These are phyloP conservation scores for Venturia effusa DNA, from an alignment of 2,329 filamentous ascomycete genomes.

Conservation along the genomic window DNA sequence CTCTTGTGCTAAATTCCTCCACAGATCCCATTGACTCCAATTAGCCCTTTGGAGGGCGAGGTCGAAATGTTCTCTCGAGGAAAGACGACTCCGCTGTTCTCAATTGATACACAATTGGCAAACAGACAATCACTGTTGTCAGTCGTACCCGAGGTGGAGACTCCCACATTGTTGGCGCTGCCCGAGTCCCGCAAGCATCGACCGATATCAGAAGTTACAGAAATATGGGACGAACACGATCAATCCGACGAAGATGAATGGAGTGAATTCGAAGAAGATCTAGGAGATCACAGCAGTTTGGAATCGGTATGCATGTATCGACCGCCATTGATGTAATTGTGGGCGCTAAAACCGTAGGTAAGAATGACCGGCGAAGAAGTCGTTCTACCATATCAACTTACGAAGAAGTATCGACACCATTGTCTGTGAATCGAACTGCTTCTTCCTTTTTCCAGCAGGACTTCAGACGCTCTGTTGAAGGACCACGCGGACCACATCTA, in stretches of 20 bases:
- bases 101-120: constrained; percentile 19
- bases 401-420: constrained; percentile 72
- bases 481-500: constrained; percentile 75
- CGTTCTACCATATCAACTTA: constrained; percentile 80
- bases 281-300: constrained; percentile 47
- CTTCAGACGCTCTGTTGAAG: constrained; percentile 55
- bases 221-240: constrained; percentile 67
- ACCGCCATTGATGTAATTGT: neutral
- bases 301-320: neutral
- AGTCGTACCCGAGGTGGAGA: constrained; percentile 10
- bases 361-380: constrained; percentile 55
- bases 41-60: constrained; percentile 31
- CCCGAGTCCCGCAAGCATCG: constrained; percentile 30
- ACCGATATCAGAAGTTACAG: constrained; percentile 61
- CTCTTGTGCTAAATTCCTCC: neutral
- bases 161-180: constrained; percentile 1
- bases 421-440: constrained; percentile 44
- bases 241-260: constrained; percentile 30
- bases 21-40: constrained; percentile 30
- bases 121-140: constrained; percentile 6
- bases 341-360: constrained; percentile 8
- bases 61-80: constrained; percentile 40
- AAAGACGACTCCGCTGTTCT: constrained; percentile 48
- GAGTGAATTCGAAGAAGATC: constrained; percentile 40
- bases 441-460: constrained; percentile 43